phyloP scores from a whole-genome alignment of 225 moss, liverwort and hornwort species.

The Pleurozium schreberi region DNA sequence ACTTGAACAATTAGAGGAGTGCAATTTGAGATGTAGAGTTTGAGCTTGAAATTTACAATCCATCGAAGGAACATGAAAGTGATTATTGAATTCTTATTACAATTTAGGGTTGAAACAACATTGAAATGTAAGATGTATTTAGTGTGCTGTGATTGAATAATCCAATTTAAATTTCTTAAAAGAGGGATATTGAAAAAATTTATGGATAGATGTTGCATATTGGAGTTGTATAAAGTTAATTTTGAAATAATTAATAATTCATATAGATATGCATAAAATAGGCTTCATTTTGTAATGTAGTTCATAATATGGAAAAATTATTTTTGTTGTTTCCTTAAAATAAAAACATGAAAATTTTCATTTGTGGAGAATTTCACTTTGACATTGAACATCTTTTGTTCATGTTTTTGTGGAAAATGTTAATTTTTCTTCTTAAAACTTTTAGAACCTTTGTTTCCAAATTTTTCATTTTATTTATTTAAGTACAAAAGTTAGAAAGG shows the following conservation, averaged over 20 bases:
- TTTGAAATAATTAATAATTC: background rate
- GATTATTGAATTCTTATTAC: background rate
- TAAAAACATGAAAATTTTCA: accelerated
- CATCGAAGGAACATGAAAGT: background rate
- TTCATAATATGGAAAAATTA: too few relatives aligned
- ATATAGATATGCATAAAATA: background rate
- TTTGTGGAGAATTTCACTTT: background rate
- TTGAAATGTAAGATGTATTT: background rate
- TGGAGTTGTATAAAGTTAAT: background rate
- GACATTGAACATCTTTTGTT: too few relatives aligned
- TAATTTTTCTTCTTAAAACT: background rate
- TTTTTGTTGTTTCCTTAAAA: too few relatives aligned
- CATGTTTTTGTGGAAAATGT: too few relatives aligned
- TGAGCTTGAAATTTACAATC: background rate
- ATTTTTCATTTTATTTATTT: too few relatives aligned
- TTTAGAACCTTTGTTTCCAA: background rate
- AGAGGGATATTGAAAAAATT: background rate
- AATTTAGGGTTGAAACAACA: too few relatives aligned
- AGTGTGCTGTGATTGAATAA: too few relatives aligned
- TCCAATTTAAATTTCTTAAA: background rate
- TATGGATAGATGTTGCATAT: background rate
- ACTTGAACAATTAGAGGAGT: background rate
- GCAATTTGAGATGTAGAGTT: too few relatives aligned
- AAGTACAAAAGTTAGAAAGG: background rate
- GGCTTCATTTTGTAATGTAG: too few relatives aligned